phyloP scores from a whole-genome alignment of 2,329 filamentous ascomycete genomes.

The Boeremia exigua region DNA sequence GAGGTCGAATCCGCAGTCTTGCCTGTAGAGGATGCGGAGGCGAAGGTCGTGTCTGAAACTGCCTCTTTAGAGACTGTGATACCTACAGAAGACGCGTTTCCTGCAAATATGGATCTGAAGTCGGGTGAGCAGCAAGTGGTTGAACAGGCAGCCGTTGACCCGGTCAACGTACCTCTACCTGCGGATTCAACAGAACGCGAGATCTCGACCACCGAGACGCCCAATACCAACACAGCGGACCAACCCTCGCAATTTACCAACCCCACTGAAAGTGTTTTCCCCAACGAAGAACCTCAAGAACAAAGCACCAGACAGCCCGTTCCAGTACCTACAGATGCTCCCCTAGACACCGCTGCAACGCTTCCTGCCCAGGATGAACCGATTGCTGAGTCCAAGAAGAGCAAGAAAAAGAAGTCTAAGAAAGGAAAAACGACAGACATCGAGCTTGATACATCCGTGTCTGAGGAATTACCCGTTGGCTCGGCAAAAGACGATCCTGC shows the following conservation, averaged over 20 bases:
- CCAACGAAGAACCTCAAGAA: neutral
- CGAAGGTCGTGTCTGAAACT: neutral
- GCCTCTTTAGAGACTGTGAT: neutral
- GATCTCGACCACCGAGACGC: neutral
- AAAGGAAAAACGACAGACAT: conserved; percentile 19
- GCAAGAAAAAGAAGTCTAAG: conserved; percentile 34
- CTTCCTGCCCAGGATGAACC: neutral
- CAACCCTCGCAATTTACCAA: neutral
- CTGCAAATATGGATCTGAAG: no score
- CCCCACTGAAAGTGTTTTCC: neutral
- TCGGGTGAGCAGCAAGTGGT: neutral
- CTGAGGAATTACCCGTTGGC: neutral
- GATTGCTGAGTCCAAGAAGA: conserved; percentile 22
- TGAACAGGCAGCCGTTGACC: neutral
- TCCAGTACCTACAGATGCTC: neutral
- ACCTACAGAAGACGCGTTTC: neutral
- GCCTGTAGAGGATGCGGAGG: neutral
- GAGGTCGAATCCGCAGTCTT: conserved; percentile 2
- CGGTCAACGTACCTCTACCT: conserved; percentile 2
- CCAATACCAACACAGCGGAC: neutral
- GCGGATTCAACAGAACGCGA: neutral
- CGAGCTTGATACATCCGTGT: conserved; percentile 15
- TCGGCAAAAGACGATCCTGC: no score
- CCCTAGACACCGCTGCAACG: neutral
- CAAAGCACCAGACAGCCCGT: neutral